phyloP scores from a whole-genome alignment of 257 asterid genomes.

The Lithospermum erythrorhizon region DNA sequence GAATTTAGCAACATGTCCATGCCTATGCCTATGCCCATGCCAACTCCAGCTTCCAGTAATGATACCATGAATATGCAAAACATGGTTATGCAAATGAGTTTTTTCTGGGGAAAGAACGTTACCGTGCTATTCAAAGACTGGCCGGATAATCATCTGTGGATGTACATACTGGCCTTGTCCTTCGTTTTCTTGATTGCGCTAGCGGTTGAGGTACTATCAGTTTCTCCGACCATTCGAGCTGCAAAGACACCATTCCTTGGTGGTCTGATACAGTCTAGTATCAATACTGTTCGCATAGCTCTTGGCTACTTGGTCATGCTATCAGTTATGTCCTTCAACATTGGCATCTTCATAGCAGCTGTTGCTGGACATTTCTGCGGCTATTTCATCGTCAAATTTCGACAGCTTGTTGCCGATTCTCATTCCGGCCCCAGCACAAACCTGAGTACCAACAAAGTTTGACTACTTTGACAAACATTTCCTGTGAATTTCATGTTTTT shows the following conservation, averaged over 20 bases:
- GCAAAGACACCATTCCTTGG: slow-evolving; percentile 17
- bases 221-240: slow-evolving; percentile 12
- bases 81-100: slow-evolving; percentile 28
- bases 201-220: slow-evolving; percentile 33
- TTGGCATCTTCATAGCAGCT: slow-evolving; percentile 48
- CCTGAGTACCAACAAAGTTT: not conserved
- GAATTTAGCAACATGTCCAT: not conserved
- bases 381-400: slow-evolving; percentile 25
- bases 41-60: slow-evolving; percentile 5
- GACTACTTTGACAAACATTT: not conserved
- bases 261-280: slow-evolving; percentile 22
- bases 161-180: slow-evolving; percentile 45
- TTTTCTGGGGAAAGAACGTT: slow-evolving; percentile 32
- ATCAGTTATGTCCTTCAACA: slow-evolving; percentile 60
- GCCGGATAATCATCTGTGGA: slow-evolving; percentile 33
- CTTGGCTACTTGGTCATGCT: slow-evolving; percentile 67
- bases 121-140: slow-evolving; percentile 24
- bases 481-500: not conserved
- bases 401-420: slow-evolving; percentile 13
- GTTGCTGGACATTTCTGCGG: slow-evolving; percentile 56
- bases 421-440: not conserved
- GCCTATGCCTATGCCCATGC: slow-evolving; percentile 17
- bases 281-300: slow-evolving; percentile 42
- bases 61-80: slow-evolving; percentile 15
- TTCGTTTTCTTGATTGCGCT: slow-evolving; percentile 37